Base-by-base conservation (phyloP, 1,284 basidiomycete genomes). In the Marasmius fiardii region DNA sequence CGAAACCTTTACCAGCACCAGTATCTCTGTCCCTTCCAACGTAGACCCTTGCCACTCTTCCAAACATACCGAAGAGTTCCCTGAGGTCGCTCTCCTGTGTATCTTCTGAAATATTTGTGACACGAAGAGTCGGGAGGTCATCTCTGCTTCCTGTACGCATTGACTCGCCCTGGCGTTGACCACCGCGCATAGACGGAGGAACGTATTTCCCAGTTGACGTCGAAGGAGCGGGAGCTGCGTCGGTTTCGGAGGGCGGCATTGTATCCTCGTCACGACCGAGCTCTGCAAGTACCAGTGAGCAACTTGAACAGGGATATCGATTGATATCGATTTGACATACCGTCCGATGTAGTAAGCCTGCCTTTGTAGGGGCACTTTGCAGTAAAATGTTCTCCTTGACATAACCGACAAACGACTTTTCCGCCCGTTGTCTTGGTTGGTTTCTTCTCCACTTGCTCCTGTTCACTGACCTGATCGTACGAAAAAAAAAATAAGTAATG, bases 281-380 rank as follows among this genome's bases (percentile, higher is more conserved):
- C 2, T 81, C 81, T 28, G 75, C 70, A 20, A 79, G 74, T 74
- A 10, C 33, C 4, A 55, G 12, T 35, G 48, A 45, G 58, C 59
- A n/a, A 28, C 54, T 51, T 41, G 44, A 52, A 53, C 56, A 34
- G 51, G 58, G 56, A 59, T 52, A 47, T 33, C 26, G 23, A 34
- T 52, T 52, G 21, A 18, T 34, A 44, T 34, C 31, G 61, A 62
- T 16, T 18, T 20, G 16, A 18, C 57, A 16, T 60, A 24, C 55
- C 64, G 81, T 83, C 82, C 3, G 77, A 70, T 21, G 74, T 79
- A 51, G 92, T 89, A 52, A 93, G 79, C 11, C 90, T 92, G 20
- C 90, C 84, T 74, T 95, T 97, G 83, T 97, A 97, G 11, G 97
- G 97, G 82, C 97, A 99, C 72, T 95, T 95, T 59, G 95, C 91